Base-by-base conservation (phyloP, 352 stramenopile genomes). In the Globisporangium barbulae region DNA sequence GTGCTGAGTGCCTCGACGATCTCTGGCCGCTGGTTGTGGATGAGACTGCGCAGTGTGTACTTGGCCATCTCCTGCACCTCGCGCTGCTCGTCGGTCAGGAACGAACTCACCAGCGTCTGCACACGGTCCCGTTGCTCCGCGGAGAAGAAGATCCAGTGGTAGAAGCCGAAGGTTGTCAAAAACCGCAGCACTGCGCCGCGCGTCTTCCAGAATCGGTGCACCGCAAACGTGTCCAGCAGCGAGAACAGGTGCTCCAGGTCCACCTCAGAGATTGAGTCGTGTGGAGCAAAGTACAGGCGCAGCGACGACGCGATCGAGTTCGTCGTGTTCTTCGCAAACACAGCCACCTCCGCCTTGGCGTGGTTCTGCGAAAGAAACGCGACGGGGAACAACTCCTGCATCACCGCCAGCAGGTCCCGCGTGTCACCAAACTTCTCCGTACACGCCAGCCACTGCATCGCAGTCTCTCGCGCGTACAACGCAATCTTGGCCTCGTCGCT, bases 11-110 rank as follows among this genome's bases (percentile, higher is more conserved):
- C 64, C 4, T 69, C 61, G 31, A 91, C 79, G 6, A 61, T 58
- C 0, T 59, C 64, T 3, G 58, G 47, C 9, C 79, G 71, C 45
- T 91, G 67, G 47, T 83, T 87, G 61, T 90, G 83, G 1, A 89
- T 62, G 31, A 93, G 74, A 47, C 78, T 78, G 4, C 85, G 81
- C 7, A 93, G 62, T 3, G 85, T 76, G 54, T 84, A 89, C 68
- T 91, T 90, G 30, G 85, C 85, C 78, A 91, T 90, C 13, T 88
- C 79, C 58, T 93, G 85, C 22, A 93, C 81, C 57, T 93, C 85
- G 5, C 85, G 82, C 66, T 91, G 79, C 35, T 87, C 76, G 52
- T 93, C 85, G 2, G 71, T 78, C 33, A 93, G 61, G 39, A 91
- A 83, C 6, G 72, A 61, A 28, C 75, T 76, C 47, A 90, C 68